These are phyloP conservation scores for Dentipellis sp. DNA, from an alignment of 768 basidiomycete species.

Conservation along the genomic window DNA sequence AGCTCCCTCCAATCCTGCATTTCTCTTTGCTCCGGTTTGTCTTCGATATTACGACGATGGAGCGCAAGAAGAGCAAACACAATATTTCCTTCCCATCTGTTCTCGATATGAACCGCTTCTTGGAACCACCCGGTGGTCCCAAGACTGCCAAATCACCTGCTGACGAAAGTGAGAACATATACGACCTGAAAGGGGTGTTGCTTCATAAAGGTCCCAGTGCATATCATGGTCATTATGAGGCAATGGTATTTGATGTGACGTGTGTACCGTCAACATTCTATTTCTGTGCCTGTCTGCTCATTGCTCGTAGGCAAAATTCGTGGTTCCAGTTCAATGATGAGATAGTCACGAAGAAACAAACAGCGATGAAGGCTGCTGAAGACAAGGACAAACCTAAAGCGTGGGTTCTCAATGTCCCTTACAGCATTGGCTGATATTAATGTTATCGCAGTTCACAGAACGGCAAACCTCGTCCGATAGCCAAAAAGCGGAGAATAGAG, in stretches of 20 bases:
- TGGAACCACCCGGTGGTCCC: conserved; percentile 17
- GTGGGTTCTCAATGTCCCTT: conserved; percentile 1
- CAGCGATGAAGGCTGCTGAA: conserved; percentile 33
- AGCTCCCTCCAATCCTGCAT: conserved; percentile 82
- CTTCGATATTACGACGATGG: conserved; percentile 68
- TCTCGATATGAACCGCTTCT: conserved; percentile 65
- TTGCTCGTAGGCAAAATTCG: conserved; percentile 38
- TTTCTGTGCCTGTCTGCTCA: background rate
- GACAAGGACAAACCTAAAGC: conserved; percentile 18
- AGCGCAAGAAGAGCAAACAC: conserved; percentile 83
- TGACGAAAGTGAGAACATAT: conserved; percentile 31
- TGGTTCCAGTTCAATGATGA: conserved; percentile 98
- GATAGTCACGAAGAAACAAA: conserved; percentile 53
- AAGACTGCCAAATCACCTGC: background rate
- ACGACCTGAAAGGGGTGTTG: conserved; percentile 79
- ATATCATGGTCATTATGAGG: conserved; percentile 86
- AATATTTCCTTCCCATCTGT: conserved; percentile 65
- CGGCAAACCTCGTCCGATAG: conserved; percentile 4
- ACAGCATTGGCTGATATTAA: no score
- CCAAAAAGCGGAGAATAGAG: conserved; percentile 45
- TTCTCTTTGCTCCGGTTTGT: conserved; percentile 92
- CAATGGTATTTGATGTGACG: conserved; percentile 69
- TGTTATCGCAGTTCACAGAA: background rate
- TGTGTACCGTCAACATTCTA: conserved; percentile 26
- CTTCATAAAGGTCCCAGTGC: conserved; percentile 90